Percentiles rank a stretch among this genome's conserved stretches.
These are phyloP conservation scores for Hypomyces rosellus DNA, from an alignment of 2,329 filamentous ascomycete species.

Conservation along the genomic window DNA sequence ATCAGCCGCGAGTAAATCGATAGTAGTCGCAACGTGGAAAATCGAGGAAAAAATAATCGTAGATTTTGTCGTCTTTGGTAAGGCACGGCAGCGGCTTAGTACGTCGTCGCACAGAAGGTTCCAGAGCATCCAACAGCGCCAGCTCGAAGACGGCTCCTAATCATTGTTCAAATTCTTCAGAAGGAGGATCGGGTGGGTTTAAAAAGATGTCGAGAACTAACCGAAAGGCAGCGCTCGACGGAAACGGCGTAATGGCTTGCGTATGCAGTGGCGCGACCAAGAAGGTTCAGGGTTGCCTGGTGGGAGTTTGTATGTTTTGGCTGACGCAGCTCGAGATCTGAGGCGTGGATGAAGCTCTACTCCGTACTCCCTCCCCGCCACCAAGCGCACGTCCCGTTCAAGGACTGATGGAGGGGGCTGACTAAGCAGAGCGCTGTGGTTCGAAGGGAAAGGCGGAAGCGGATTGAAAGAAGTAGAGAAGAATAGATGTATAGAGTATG, in stretches of 20 bases:
- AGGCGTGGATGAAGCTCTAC: background rate
- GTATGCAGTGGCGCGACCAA: slow-evolving; percentile 7
- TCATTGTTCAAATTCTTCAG: slow-evolving; percentile 2
- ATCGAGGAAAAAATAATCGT: too few relatives aligned
- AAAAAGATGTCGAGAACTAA: background rate
- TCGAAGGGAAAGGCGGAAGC: too few relatives aligned
- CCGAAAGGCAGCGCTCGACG: background rate
- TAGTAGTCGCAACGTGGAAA: too few relatives aligned
- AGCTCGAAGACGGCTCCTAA: background rate
- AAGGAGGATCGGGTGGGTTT: background rate
- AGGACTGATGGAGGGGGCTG: background rate
- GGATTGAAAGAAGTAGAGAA: too few relatives aligned
- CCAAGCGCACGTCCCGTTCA: background rate
- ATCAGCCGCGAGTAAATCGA: too few relatives aligned
- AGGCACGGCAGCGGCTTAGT: background rate
- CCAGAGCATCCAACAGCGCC: background rate
- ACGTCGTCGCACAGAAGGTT: background rate
- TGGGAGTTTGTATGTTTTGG: background rate
- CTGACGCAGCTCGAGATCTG: background rate
- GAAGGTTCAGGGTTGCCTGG: background rate
- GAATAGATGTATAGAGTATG: too few relatives aligned
- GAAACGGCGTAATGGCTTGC: slow-evolving; percentile 7
- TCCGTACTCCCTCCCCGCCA: background rate
- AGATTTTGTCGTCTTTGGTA: background rate
- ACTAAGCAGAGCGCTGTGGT: background rate